These are phyloP conservation scores for Pleochaeta shiraiana DNA, from an alignment of 2,329 filamentous ascomycete genomes.

Conservation along the genomic window DNA sequence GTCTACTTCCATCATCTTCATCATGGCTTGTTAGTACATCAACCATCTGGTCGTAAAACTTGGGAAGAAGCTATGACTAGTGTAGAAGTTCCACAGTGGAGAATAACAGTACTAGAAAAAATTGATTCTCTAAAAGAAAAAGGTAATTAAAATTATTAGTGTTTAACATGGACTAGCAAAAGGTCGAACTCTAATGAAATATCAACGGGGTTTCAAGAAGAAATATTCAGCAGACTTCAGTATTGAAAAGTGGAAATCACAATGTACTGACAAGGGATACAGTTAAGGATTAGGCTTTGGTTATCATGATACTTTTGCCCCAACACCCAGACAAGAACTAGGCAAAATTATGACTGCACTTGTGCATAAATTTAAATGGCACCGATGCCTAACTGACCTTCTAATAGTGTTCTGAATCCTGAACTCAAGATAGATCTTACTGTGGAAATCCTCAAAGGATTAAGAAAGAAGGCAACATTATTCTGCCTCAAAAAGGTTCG, in stretches of 20 bases:
- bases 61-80: neutral
- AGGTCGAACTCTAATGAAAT: neutral
- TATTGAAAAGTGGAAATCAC: neutral
- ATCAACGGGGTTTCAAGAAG: neutral
- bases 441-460: neutral
- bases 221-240: neutral
- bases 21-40: neutral
- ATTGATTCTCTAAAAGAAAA: neutral
- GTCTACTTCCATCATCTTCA: neutral
- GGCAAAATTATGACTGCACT: neutral
- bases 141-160: neutral
- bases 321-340: neutral
- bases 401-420: neutral
- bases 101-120: neutral
- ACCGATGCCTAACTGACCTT: too few relatives aligned
- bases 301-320: neutral
- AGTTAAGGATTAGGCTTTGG: neutral
- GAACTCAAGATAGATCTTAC: neutral
- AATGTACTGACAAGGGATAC: neutral
- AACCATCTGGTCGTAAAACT: neutral
- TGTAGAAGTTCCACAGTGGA: neutral
- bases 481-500: neutral
- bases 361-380: too few relatives aligned
- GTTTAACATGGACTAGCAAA: neutral
- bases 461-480: neutral